Evolutionary conservation across 768 basidiomycete species (phyloP).

Genomic region (Termitomyces sp.): DNA sequence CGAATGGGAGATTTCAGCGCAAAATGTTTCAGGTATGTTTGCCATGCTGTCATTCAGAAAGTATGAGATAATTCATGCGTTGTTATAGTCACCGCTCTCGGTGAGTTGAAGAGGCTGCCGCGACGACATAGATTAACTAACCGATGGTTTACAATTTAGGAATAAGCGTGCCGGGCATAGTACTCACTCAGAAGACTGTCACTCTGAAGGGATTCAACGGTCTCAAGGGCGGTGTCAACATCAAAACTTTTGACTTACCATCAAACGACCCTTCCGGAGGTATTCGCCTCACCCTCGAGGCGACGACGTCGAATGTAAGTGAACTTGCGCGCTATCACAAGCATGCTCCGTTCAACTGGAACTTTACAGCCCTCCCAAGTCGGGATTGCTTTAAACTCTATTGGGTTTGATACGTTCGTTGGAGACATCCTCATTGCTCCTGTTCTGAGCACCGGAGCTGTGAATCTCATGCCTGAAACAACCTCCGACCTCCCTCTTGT

Average conservation of each 20-base stretch:
- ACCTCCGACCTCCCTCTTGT: constrained; percentile 48
- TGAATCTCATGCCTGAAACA: constrained; percentile 51
- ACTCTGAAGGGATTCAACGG: constrained; percentile 69
- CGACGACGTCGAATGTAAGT: constrained; percentile 54
- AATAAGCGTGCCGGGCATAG: constrained; percentile 52
- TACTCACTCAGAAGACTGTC: constrained; percentile 50
- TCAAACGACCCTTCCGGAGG: constrained; percentile 68
- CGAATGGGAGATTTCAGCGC: constrained; percentile 62
- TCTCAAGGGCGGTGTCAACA: constrained; percentile 54
- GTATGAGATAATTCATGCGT: neutral
- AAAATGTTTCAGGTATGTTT: constrained; percentile 53
- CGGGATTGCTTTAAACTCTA: constrained; percentile 55
- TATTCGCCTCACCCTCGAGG: constrained; percentile 60
- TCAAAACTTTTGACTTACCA: constrained; percentile 67
- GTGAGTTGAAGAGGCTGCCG: constrained; percentile 21
- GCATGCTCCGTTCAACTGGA: neutral
- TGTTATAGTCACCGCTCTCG: constrained; percentile 50
- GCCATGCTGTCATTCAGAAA: neutral
- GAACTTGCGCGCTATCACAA: neutral
- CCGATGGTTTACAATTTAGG: constrained; percentile 26
- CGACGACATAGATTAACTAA: neutral
- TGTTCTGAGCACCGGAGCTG: constrained; percentile 40
- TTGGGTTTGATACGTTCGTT: constrained; percentile 58
- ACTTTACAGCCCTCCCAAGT: constrained; percentile 62
- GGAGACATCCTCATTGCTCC: constrained; percentile 53